These are phyloP conservation scores for Ustulina deusta DNA, from an alignment of 2,329 filamentous ascomycete genomes.

Conservation along the genomic window DNA sequence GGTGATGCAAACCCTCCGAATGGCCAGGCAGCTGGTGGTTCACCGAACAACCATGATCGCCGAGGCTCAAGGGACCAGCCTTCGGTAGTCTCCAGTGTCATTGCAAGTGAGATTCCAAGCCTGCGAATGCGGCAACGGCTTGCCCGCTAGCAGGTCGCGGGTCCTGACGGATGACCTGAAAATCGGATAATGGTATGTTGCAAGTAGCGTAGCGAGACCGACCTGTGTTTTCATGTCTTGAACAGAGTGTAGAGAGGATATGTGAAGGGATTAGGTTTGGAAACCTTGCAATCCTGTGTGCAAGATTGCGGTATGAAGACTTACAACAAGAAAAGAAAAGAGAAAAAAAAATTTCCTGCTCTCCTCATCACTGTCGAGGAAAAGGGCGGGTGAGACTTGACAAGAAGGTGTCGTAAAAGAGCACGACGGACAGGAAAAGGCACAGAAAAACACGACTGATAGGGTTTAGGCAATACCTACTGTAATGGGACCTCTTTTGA, in stretches of 20 bases:
- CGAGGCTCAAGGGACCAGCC: slow-evolving; percentile 21
- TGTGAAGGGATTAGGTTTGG: background rate
- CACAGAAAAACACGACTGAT: slow-evolving; percentile 1
- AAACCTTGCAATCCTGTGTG: background rate
- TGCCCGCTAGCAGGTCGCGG: slow-evolving; percentile 30
- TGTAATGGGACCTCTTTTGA: slow-evolving; percentile 21
- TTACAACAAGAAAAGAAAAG: background rate
- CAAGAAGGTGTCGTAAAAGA: background rate
- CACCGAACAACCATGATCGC: slow-evolving; percentile 18
- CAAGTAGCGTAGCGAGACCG: background rate
- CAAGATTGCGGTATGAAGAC: background rate
- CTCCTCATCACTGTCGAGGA: slow-evolving; percentile 2
- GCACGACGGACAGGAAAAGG: background rate
- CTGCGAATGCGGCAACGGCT: slow-evolving; percentile 30
- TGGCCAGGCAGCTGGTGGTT: background rate
- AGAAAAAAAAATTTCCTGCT: background rate
- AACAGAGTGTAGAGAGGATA: background rate
- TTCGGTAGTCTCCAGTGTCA: background rate
- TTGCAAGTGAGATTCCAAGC: slow-evolving; percentile 10
- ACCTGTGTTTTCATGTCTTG: background rate
- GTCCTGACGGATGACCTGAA: slow-evolving; percentile 15
- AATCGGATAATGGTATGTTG: background rate
- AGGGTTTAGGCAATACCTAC: slow-evolving; percentile 16
- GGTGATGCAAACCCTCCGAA: slow-evolving; percentile 7
- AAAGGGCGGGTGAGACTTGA: background rate